These are phyloP conservation scores for Cercospora nicotianae DNA, from an alignment of 2,329 filamentous ascomycete genomes.

Conservation along the genomic window DNA sequence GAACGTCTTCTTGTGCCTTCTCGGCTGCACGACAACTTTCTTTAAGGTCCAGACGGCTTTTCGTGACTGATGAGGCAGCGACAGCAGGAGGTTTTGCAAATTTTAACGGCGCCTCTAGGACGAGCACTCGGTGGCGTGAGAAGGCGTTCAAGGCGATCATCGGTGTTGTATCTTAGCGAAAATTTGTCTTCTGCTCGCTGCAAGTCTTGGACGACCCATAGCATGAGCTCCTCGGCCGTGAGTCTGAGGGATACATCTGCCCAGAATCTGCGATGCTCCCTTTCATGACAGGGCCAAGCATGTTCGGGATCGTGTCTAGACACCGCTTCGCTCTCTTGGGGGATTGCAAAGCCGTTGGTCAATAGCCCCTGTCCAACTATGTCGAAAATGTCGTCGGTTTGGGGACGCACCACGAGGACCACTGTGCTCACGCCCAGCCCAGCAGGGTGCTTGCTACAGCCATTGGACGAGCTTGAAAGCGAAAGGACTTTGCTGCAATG, in stretches of 20 bases:
- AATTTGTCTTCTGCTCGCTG: neutral
- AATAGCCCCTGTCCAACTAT: neutral
- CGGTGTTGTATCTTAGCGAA: neutral
- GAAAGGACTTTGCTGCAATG: neutral
- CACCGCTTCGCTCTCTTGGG: accelerated
- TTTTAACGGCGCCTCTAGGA: neutral
- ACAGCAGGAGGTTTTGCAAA: neutral
- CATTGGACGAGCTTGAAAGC: neutral
- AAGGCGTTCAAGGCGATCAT: neutral
- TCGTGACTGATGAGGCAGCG: neutral
- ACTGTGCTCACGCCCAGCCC: neutral
- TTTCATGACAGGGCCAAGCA: neutral
- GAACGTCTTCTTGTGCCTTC: neutral
- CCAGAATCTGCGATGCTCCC: neutral
- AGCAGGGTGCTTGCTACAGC: accelerated
- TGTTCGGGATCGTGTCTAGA: too few relatives aligned
- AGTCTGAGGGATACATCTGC: neutral
- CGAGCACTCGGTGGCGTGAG: neutral
- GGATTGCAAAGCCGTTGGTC: neutral
- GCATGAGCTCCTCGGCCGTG: neutral
- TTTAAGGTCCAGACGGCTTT: neutral
- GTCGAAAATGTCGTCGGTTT: neutral
- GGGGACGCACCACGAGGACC: neutral
- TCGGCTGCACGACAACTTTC: neutral
- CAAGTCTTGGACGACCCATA: neutral